Percentiles rank a stretch among this genome's conserved stretches.
Evolutionary conservation across 805 yeast species (phyloP).

Genomic region (Ogataea methylovora): DNA sequence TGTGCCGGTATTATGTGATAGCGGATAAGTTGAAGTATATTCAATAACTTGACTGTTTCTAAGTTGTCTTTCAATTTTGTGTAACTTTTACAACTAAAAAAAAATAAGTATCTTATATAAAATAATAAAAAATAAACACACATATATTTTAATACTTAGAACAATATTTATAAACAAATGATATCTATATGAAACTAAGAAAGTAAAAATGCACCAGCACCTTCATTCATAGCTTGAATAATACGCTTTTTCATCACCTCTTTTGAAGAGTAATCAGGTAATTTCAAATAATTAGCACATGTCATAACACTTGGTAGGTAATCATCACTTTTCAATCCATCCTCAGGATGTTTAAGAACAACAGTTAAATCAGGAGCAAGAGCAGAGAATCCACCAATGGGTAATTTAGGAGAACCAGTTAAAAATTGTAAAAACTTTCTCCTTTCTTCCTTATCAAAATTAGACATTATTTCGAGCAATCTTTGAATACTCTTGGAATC

Average conservation of each 20-base stretch:
- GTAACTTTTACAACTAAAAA: too few species aligned
- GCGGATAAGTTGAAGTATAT: not conserved
- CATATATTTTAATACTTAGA: not conserved
- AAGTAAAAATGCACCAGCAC: constrained; percentile 78
- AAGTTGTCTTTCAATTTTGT: too few species aligned
- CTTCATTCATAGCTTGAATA: constrained; percentile 72
- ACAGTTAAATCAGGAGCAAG: constrained; percentile 80
- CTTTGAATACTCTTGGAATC: constrained; percentile 58
- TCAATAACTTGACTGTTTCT: too few species aligned
- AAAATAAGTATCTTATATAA: too few species aligned
- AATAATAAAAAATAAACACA: too few species aligned
- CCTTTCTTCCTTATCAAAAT: constrained; percentile 46
- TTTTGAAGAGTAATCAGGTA: constrained; percentile 71
- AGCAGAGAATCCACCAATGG: constrained; percentile 87
- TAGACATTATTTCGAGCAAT: constrained; percentile 54
- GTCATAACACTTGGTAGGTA: constrained; percentile 97
- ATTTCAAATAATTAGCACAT: constrained; percentile 87
- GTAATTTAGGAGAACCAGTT: constrained; percentile 90
- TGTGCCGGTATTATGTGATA: constrained; percentile 39
- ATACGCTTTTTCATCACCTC: constrained; percentile 54
- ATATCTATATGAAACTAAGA: constrained; percentile 33
- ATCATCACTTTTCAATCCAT: constrained; percentile 59
- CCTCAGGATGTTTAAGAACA: constrained; percentile 77
- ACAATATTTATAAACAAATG: not conserved
- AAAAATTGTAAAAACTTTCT: constrained; percentile 76